Conservation (phyloP, 1,284 basidiomycete genomes). For the Trichosporon sp. region DNA sequence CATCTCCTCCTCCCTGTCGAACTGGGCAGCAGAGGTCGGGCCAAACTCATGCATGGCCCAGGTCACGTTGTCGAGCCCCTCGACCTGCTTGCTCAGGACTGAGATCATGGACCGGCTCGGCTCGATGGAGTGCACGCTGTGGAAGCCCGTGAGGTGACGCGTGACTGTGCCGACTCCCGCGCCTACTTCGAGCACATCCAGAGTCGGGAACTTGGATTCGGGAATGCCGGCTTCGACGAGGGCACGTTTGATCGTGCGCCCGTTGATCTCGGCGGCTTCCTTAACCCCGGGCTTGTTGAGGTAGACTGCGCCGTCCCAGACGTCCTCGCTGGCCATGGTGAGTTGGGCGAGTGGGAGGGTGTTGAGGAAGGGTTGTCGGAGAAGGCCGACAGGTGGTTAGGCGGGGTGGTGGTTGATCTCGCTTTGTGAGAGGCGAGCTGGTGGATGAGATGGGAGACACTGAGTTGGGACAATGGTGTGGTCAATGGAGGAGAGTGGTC, state of each 20-base stretch:
- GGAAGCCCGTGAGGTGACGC: conserved; percentile 36
- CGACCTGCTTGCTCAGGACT: conserved; percentile 28
- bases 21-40: conserved; percentile 24
- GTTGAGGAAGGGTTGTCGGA: not conserved
- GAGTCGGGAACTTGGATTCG: conserved; percentile 2
- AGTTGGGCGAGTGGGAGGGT: too few species aligned
- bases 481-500: too few species aligned
- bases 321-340: conserved; percentile 29
- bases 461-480: too few species aligned
- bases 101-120: conserved; percentile 43
- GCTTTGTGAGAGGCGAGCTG: not conserved
- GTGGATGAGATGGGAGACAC: not conserved
- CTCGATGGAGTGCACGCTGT: conserved; percentile 45
- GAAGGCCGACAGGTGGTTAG: not conserved
- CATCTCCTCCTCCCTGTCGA: conserved; percentile 26
- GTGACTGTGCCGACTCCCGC: conserved; percentile 48
- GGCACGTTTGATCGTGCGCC: conserved; percentile 31
- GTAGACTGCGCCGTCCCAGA: conserved; percentile 46
- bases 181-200: conserved; percentile 47
- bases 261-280: conserved; percentile 24
- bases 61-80: conserved; percentile 22
- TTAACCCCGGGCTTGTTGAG: conserved; percentile 37
- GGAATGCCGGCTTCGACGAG: conserved; percentile 31
- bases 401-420: not conserved
- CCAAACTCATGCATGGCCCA: conserved; percentile 36